phyloP scores from a whole-genome alignment of 306 rosid species.

The Vachellia collinsii region DNA sequence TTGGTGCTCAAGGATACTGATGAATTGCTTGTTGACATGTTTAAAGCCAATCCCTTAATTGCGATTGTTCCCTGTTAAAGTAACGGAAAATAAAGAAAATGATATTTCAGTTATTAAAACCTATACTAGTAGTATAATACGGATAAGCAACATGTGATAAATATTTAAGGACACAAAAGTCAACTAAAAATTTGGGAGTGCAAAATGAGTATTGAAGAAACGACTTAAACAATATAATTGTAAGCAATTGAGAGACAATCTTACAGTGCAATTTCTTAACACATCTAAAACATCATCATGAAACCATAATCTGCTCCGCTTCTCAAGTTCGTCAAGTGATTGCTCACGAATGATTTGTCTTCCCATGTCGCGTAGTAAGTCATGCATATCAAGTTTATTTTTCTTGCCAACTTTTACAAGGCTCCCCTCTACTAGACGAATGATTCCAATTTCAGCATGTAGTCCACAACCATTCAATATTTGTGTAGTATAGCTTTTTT shows the following conservation, averaged over 20 bases:
- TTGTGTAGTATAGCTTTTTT: background rate
- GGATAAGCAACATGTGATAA: background rate
- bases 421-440: background rate
- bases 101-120: background rate
- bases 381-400: background rate
- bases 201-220: background rate
- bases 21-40: background rate
- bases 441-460: background rate
- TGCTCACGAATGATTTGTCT: background rate
- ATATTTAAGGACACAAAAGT: background rate
- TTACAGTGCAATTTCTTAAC: no score
- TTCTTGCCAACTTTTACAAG: background rate
- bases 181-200: background rate
- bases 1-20: background rate
- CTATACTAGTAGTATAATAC: background rate
- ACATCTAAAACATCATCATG: background rate
- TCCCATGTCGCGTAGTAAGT: background rate
- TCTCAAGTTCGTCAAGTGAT: background rate
- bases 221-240: background rate
- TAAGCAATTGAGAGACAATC: background rate
- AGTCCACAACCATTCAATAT: background rate
- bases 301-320: background rate
- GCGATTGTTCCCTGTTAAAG: background rate
- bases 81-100: background rate
- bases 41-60: background rate